Conservation (phyloP, 2,329 filamentous ascomycete species). For the Neopestalotiopsis sp. region DNA sequence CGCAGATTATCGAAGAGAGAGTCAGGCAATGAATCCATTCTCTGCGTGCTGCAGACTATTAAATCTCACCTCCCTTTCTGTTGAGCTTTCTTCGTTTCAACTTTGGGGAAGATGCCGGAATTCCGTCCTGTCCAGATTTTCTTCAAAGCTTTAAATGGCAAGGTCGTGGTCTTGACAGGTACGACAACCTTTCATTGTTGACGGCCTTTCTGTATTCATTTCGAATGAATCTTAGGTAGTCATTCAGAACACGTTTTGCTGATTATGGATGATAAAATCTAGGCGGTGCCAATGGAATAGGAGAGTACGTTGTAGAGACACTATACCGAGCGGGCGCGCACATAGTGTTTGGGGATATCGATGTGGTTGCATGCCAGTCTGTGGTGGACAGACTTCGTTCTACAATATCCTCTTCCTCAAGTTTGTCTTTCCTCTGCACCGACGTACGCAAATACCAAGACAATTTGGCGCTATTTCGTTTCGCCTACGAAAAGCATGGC, state of each 20-base stretch:
- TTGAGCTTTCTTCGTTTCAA: no score
- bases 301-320: neutral
- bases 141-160: neutral
- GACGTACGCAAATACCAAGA: neutral
- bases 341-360: neutral
- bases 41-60: no score
- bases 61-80: no score
- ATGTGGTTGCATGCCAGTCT: neutral
- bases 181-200: neutral
- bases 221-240: no score
- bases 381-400: neutral
- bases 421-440: neutral
- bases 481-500: neutral
- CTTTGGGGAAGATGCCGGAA: neutral
- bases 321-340: neutral
- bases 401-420: neutral
- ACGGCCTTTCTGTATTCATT: neutral
- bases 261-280: neutral
- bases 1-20: neutral
- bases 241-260: no score
- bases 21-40: no score
- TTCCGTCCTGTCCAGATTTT: neutral
- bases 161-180: neutral
- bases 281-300: neutral
- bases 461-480: neutral